Base-by-base conservation (phyloP, 73 alveolate species). In the Uronychia setigera region DNA sequence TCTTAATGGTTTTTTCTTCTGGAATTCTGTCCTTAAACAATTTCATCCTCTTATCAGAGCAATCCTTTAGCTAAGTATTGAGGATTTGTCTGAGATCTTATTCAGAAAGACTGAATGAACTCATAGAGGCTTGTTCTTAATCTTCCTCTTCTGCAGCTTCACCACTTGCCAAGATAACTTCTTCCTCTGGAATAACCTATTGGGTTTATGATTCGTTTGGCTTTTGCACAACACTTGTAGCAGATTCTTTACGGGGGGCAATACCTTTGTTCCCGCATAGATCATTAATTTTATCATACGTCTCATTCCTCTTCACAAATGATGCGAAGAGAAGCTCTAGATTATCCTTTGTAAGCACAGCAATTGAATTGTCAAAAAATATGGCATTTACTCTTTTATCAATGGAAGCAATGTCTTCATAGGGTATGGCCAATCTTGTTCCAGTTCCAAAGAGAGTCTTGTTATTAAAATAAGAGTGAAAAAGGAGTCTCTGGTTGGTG, bases 401-500 rank as follows among this genome's bases (percentile, higher is more conserved):
- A 0, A 93, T 33, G 14, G 58, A 58, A 29, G 19, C 33, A 26
- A 93, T 80, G 26, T 93, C 91, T 9, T 81, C 74, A 27, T 86
- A 79, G 31, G 95, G 95, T 19, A 93, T 91, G 59, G 77, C 82
- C 31, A 93, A 33, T 67, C 82, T 92, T 19, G 98, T 93, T 26
- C 84, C 92, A 30, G 74, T 91, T 0, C 98, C 98, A 59, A 93
- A 93, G 27, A 93, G 74, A 30, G 95, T 89, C 87, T 93, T 93
- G 82, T 81, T 87, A 83, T 93, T 93, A 79, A 93, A 93, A 58
- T 85, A 83, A 9, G 98, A 93, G 82, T 93, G 93, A 75, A 93
- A 93, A 78, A 88, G 86, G 29, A 93, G 30, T 58, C 93, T 58
- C 33, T 92, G 75, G 78, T 85, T 91, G 27, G 95, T 87, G 30